phyloP scores from a whole-genome alignment of 2,329 filamentous ascomycete species.

The Penicillium griseofulvum region DNA sequence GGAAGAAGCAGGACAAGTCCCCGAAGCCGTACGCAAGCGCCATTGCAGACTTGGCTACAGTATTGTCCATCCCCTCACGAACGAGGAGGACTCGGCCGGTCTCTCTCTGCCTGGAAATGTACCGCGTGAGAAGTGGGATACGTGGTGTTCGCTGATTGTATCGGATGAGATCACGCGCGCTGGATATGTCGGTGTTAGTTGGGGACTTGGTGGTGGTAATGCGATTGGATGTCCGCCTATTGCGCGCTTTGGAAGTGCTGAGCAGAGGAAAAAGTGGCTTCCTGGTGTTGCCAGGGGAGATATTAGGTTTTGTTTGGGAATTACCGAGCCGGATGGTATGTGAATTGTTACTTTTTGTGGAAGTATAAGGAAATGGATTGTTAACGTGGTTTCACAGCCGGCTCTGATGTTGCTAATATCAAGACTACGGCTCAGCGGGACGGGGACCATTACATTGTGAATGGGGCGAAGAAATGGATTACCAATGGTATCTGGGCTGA shows the following conservation, averaged over 20 bases:
- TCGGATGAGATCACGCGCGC: constrained; percentile 57
- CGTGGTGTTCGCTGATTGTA: constrained; percentile 56
- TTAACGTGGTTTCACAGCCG: constrained; percentile 40
- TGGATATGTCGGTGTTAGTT: constrained; percentile 57
- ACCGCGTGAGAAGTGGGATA: constrained; percentile 51
- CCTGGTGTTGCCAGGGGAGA: constrained; percentile 58
- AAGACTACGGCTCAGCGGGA: constrained; percentile 57
- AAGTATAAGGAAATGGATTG: background rate
- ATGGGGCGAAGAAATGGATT: constrained; percentile 68
- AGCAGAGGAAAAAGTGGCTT: constrained; percentile 59
- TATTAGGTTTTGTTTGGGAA: constrained; percentile 62
- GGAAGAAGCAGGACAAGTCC: constrained; percentile 58
- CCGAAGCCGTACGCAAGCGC: constrained; percentile 39
- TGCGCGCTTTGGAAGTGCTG: constrained; percentile 59
- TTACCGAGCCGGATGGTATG: constrained; percentile 61
- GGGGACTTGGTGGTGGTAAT: constrained; percentile 59
- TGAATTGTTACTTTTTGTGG: constrained; percentile 29
- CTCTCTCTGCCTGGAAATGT: constrained; percentile 48
- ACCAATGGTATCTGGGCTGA: constrained; percentile 61
- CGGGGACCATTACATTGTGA: constrained; percentile 59
- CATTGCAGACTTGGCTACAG: constrained; percentile 43
- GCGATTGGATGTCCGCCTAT: constrained; percentile 64
- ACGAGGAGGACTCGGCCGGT: constrained; percentile 40
- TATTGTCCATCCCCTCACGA: constrained; percentile 38
- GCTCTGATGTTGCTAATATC: constrained; percentile 64